Conservation (phyloP, 257 asterid genomes). For the Petunia secreta region DNA sequence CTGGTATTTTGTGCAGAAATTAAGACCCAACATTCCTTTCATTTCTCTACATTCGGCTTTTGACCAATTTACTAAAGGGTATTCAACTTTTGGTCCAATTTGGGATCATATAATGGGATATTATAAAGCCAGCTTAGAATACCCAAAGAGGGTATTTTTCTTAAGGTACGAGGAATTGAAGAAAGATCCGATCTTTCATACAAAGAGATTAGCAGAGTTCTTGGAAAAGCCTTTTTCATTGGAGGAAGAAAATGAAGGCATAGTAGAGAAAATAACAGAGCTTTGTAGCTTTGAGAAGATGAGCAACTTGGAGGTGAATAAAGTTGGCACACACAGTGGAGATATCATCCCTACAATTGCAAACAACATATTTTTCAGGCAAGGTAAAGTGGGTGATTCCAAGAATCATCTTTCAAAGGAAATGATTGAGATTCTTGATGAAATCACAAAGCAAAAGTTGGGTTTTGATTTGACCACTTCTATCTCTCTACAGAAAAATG, state of each 20-base stretch:
- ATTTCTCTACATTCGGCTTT: conserved; percentile 42
- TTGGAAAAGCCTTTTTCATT: conserved; percentile 26
- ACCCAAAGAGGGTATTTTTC: conserved; percentile 25
- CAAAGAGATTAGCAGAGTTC: conserved; percentile 31
- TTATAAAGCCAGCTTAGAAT: conserved; percentile 38
- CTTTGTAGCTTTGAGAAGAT: conserved; percentile 40
- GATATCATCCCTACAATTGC: conserved; percentile 1
- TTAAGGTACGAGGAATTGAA: conserved; percentile 38
- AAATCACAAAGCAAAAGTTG: conserved; percentile 30
- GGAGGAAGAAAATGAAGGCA: conserved; percentile 28
- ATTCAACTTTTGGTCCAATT: conserved; percentile 47
- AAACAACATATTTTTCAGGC: conserved; percentile 34
- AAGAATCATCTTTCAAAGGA: conserved; percentile 34
- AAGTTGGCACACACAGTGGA: conserved; percentile 27
- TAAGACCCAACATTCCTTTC: background rate
- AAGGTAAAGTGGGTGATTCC: conserved; percentile 38
- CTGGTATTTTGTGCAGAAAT: too few relatives aligned
- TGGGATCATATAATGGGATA: conserved; percentile 57
- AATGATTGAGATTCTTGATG: conserved; percentile 35
- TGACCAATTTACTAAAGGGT: conserved; percentile 42
- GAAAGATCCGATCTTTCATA: conserved; percentile 28
- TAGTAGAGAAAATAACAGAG: conserved; percentile 25
- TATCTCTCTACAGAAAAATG: background rate
- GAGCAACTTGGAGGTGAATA: conserved; percentile 38
- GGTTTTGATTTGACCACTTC: conserved; percentile 9